A percentile compares a stretch with the other conserved stretches of the same genome.
phyloP scores from a whole-genome alignment of 352 stramenopile genomes.

The Phytophthora rubi region DNA sequence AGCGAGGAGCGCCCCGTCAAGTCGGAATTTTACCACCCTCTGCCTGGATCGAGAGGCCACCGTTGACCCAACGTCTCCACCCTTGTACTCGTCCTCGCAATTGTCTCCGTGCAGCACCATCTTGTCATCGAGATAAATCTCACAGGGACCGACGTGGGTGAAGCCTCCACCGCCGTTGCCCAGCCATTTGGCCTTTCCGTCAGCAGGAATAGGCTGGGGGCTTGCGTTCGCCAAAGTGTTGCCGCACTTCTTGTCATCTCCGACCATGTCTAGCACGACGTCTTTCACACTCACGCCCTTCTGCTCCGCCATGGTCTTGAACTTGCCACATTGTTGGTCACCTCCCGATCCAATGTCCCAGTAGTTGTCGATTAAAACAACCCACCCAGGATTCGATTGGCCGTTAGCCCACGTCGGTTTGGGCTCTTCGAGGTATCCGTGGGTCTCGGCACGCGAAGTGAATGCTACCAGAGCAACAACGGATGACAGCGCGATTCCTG shows the following conservation, averaged over 20 bases:
- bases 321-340: conserved; percentile 28
- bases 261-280: conserved; percentile 34
- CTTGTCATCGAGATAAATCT: conserved; percentile 53
- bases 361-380: conserved; percentile 27
- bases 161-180: conserved; percentile 39
- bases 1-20: too few relatives aligned
- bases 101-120: conserved; percentile 42
- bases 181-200: conserved; percentile 34
- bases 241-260: conserved; percentile 29
- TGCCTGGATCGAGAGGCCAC: not conserved
- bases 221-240: conserved; percentile 27
- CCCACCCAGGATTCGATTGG: conserved; percentile 12
- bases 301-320: conserved; percentile 28
- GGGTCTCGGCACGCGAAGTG: conserved; percentile 5
- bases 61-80: conserved; percentile 21
- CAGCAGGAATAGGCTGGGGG: conserved; percentile 31
- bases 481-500: conserved; percentile 10
- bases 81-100: conserved; percentile 43
- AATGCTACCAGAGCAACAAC: conserved; percentile 3
- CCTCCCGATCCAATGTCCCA: conserved; percentile 26
- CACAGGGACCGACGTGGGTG: conserved; percentile 42
- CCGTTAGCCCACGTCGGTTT: conserved; percentile 14
- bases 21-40: too few relatives aligned
- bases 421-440: conserved; percentile 30
- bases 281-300: conserved; percentile 33